A percentile compares a stretch with the other conserved stretches of the same genome.
Conservation (phyloP, 2,329 filamentous ascomycete species). For the Plenodomus lindquistii region DNA sequence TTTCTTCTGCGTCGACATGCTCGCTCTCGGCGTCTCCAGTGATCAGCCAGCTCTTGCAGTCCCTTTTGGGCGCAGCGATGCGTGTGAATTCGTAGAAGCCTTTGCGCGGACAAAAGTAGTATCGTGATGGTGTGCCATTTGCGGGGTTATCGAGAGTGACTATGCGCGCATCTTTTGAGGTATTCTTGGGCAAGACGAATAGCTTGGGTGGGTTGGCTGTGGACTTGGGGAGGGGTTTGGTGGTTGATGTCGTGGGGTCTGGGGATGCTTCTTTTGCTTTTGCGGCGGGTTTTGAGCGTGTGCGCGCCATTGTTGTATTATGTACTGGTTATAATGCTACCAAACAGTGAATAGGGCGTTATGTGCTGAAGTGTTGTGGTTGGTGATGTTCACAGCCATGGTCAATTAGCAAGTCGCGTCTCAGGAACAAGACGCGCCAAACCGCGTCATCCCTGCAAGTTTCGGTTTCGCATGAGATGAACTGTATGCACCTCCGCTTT, state of each 20-base stretch:
- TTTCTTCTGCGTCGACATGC: conserved; percentile 6
- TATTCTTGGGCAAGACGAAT: conserved; percentile 60
- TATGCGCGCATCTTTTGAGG: conserved; percentile 58
- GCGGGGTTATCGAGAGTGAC: conserved; percentile 60
- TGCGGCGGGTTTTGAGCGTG: conserved; percentile 36
- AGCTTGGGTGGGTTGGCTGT: conserved; percentile 54
- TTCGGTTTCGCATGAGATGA: conserved; percentile 28
- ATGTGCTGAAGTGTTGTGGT: neutral
- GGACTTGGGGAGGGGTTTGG: conserved; percentile 40
- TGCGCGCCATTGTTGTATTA: conserved; percentile 35
- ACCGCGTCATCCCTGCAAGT: conserved; percentile 34
- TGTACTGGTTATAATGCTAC: neutral
- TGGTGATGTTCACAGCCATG: conserved; percentile 1
- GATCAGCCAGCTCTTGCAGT: conserved; percentile 61
- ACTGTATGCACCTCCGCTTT: neutral
- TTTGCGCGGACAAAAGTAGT: conserved; percentile 61
- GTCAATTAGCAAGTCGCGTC: conserved; percentile 11
- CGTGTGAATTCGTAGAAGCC: conserved; percentile 66
- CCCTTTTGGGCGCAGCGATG: conserved; percentile 55
- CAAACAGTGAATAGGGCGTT: neutral
- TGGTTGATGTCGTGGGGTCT: conserved; percentile 22
- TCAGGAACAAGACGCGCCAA: conserved; percentile 13
- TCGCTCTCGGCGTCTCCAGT: conserved; percentile 15
- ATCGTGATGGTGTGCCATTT: conserved; percentile 53
- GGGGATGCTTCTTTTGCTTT: conserved; percentile 22